A percentile compares a stretch with the other conserved stretches of the same genome.
Conservation (phyloP, 228 moss, liverwort and hornwort species). For the Sphagnum fallax region DNA sequence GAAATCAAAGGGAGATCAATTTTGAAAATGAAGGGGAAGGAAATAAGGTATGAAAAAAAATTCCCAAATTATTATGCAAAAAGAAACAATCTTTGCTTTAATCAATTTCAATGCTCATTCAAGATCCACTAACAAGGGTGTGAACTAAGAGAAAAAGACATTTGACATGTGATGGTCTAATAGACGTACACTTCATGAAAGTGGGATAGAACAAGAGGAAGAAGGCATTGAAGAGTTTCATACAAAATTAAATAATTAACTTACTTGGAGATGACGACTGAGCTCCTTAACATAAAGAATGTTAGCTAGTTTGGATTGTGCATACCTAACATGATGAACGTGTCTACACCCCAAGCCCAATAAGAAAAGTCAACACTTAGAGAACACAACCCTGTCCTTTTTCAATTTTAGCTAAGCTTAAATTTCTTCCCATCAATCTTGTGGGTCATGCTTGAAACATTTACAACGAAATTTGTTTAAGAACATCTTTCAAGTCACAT, state of each 20-base stretch:
- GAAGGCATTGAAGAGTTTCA: background rate
- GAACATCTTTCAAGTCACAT: background rate
- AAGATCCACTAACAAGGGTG: background rate
- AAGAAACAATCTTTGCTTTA: too few species aligned
- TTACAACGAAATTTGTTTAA: background rate
- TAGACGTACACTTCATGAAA: background rate
- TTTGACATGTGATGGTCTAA: background rate
- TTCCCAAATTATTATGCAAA: too few species aligned
- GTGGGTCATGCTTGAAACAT: background rate
- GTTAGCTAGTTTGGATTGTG: conserved; percentile 61
- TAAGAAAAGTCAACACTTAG: conserved; percentile 2
- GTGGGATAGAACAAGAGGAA: background rate
- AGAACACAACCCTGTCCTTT: background rate
- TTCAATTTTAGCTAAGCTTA: background rate
- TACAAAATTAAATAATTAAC: too few species aligned
- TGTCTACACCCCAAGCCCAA: conserved; percentile 7
- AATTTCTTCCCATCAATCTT: too few species aligned
- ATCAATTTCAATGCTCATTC: too few species aligned
- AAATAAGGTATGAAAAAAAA: background rate
- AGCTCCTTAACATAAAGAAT: conserved; percentile 51
- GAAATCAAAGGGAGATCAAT: background rate
- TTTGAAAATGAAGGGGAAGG: background rate
- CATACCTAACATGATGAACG: conserved; percentile 13
- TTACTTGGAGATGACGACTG: conserved; percentile 25
- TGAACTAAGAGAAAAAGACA: background rate